Evolutionary conservation across 2,329 filamentous ascomycete genomes (phyloP).

Genomic region (Nemania bipapillata): DNA sequence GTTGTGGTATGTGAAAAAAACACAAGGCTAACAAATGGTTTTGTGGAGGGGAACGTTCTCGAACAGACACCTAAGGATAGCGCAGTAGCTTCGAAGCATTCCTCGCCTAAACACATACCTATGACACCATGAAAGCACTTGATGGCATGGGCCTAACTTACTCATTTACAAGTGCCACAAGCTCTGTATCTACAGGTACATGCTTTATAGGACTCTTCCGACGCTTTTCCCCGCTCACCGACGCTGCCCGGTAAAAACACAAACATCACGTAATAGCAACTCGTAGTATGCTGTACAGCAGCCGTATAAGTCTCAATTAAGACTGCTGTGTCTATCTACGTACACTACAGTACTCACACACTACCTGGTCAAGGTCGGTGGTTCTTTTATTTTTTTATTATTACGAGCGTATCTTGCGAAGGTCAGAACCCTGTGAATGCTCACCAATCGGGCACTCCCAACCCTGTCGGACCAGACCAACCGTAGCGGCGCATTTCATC

Average conservation of each 20-base stretch:
- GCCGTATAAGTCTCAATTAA: background rate
- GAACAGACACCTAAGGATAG: background rate
- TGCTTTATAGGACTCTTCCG: slow-evolving; percentile 21
- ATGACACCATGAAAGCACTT: background rate
- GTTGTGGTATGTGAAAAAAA: slow-evolving; percentile 6
- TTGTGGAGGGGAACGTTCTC: slow-evolving; percentile 24
- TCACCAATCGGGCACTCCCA: slow-evolving; percentile 11
- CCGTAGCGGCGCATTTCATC: slow-evolving; percentile 20
- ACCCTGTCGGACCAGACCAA: slow-evolving; percentile 20
- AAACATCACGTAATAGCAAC: slow-evolving; percentile 7
- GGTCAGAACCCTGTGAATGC: background rate
- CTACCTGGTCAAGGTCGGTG: background rate
- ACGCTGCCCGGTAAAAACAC: slow-evolving; percentile 20
- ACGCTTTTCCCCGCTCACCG: slow-evolving; percentile 26
- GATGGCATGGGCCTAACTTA: background rate
- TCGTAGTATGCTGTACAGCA: background rate
- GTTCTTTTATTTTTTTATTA: background rate
- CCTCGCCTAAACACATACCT: background rate
- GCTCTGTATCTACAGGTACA: background rate
- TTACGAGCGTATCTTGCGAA: slow-evolving; percentile 8
- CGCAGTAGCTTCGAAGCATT: background rate
- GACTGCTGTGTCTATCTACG: background rate
- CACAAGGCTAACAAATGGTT: background rate
- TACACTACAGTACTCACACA: background rate
- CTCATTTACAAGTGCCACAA: background rate